Evolutionary conservation across 345 rosid species (phyloP).

Genomic region (Nephelium lappaceum): DNA sequence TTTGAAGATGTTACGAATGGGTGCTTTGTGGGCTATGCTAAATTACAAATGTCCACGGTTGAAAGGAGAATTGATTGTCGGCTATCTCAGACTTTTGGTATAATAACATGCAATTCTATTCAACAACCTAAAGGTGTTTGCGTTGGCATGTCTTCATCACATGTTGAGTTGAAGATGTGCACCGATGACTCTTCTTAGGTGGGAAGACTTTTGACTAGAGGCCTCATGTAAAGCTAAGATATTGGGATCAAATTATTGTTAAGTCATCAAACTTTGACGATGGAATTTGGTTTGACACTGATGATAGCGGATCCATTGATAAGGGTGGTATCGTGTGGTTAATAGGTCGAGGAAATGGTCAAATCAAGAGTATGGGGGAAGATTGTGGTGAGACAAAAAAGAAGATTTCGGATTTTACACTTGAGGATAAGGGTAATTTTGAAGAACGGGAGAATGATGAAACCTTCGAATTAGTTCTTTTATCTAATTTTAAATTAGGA

Average conservation of each 20-base stretch:
- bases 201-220: slow-evolving; percentile 75
- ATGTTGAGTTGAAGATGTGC: slow-evolving; percentile 62
- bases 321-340: slow-evolving; percentile 73
- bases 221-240: slow-evolving; percentile 82
- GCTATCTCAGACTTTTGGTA: slow-evolving; percentile 24
- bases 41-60: too few species aligned
- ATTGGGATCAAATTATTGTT: slow-evolving; percentile 51
- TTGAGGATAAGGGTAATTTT: too few species aligned
- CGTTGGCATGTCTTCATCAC: slow-evolving; percentile 85
- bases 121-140: slow-evolving; percentile 56
- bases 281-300: slow-evolving; percentile 78
- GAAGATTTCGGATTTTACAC: too few species aligned
- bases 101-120: slow-evolving; percentile 13
- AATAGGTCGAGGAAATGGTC: slow-evolving; percentile 66
- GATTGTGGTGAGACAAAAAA: too few species aligned
- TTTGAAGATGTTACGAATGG: too few species aligned
- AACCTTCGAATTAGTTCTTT: too few species aligned
- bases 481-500: too few species aligned
- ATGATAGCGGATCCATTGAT: slow-evolving; percentile 72
- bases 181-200: slow-evolving; percentile 42
- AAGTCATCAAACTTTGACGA: slow-evolving; percentile 28
- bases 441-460: too few species aligned
- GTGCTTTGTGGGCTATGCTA: too few species aligned
- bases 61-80: too few species aligned
- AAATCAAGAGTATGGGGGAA: slow-evolving; percentile 83